Evolutionary conservation across 2,329 filamentous ascomycete genomes (phyloP).

Genomic region (Fusarium citri): DNA sequence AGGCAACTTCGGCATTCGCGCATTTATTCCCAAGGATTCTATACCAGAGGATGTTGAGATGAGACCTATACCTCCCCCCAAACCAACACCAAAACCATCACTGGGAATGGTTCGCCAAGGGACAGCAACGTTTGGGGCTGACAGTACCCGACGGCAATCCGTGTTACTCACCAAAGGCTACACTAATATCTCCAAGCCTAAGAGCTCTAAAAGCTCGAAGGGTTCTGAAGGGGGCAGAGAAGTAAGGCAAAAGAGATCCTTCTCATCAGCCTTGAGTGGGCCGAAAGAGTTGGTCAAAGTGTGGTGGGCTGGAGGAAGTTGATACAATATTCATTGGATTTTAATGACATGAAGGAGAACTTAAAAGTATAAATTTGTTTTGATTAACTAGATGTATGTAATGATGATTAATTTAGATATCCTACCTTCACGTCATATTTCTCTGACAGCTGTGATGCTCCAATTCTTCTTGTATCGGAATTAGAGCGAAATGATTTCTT

Average conservation of each 20-base stretch:
- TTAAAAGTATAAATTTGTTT: constrained; percentile 29
- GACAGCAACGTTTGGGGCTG: constrained; percentile 31
- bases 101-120: constrained; percentile 39
- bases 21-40: constrained; percentile 19
- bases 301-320: constrained; percentile 39
- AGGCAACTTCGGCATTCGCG: constrained; percentile 41
- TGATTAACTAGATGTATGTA: constrained; percentile 26
- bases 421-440: neutral
- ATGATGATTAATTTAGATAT: constrained; percentile 28
- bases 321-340: neutral
- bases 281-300: constrained; percentile 44
- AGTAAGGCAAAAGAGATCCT: constrained; percentile 33
- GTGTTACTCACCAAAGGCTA: constrained; percentile 35
- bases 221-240: constrained; percentile 8
- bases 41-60: constrained; percentile 42
- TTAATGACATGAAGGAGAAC: constrained; percentile 5
- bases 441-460: neutral
- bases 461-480: neutral
- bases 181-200: constrained; percentile 10
- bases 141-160: constrained; percentile 34
- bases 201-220: constrained; percentile 15
- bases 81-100: constrained; percentile 23
- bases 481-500: neutral
- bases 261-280: constrained; percentile 34
- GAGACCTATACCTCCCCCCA: constrained; percentile 35